Evolutionary conservation across 805 yeast genomes (phyloP).

Genomic region (Priceomyces fermenticarens): DNA sequence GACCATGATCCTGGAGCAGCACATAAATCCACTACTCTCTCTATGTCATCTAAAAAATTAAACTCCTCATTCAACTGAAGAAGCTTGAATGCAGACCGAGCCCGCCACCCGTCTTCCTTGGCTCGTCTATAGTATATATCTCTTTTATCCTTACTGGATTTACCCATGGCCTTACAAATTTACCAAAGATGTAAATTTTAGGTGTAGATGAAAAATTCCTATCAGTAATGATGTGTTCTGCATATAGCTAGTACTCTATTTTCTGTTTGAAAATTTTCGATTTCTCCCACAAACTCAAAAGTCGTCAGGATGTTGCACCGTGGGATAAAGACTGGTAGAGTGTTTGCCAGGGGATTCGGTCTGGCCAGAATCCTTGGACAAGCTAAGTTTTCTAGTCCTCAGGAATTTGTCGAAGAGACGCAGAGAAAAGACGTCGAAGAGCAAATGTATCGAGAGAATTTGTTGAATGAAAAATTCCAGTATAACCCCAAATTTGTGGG

Average conservation of each 20-base stretch:
- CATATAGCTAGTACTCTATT: neutral
- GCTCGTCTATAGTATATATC: slow-evolving; percentile 91
- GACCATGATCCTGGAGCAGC: slow-evolving; percentile 99
- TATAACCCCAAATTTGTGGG: slow-evolving; percentile 31
- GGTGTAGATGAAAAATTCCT: neutral
- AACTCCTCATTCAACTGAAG: slow-evolving; percentile 90
- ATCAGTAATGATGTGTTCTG: neutral
- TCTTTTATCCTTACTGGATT: slow-evolving; percentile 90
- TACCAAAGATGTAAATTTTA: neutral
- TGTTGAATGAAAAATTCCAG: slow-evolving; percentile 23
- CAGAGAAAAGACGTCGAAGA: slow-evolving; percentile 23
- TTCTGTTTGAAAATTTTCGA: neutral
- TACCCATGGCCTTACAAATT: slow-evolving; percentile 61
- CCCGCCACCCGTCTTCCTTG: slow-evolving; percentile 97
- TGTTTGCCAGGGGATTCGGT: slow-evolving; percentile 6
- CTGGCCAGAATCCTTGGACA: slow-evolving; percentile 2
- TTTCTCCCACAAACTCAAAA: neutral
- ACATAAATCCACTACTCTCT: slow-evolving; percentile 90
- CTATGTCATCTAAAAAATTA: slow-evolving; percentile 68
- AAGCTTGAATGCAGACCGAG: slow-evolving; percentile 92
- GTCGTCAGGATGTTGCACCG: slow-evolving; percentile 2
- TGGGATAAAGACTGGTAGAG: slow-evolving; percentile 2
- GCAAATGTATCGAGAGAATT: slow-evolving; percentile 21
- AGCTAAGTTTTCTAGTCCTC: slow-evolving; percentile 24
- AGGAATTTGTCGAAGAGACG: slow-evolving; percentile 28